Percentiles rank a stretch among this genome's conserved stretches.
Conservation (phyloP, 805 yeast species). For the Lipomyces spencermartinsiae region DNA sequence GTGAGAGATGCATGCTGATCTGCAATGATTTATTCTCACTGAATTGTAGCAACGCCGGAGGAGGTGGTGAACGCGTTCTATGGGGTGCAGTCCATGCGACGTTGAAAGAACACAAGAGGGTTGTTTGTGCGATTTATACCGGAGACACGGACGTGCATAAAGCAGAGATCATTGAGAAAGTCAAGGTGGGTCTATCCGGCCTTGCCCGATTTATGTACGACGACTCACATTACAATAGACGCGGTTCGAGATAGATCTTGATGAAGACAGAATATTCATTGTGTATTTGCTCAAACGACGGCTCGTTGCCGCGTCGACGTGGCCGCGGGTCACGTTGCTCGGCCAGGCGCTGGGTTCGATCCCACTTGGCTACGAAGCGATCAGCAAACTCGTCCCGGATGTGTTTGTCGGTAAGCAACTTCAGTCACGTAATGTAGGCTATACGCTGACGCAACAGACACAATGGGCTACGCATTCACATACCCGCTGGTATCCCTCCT, state of each 20-base stretch:
- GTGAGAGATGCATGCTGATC: conserved; percentile 5
- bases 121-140: conserved; percentile 74
- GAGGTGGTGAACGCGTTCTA: conserved; percentile 96
- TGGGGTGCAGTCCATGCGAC: conserved; percentile 92
- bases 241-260: conserved; percentile 61
- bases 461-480: conserved; percentile 91
- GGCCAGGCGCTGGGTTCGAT: conserved; percentile 89
- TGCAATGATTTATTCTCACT: neutral
- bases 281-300: conserved; percentile 62
- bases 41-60: conserved; percentile 81
- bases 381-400: conserved; percentile 74
- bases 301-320: conserved; percentile 70
- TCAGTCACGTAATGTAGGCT: neutral
- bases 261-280: conserved; percentile 60
- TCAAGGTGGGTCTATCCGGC: conserved; percentile 37
- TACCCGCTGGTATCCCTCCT: conserved; percentile 68
- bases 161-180: conserved; percentile 49
- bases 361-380: conserved; percentile 71
- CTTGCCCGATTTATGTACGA: neutral
- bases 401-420: conserved; percentile 66
- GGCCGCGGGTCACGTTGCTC: conserved; percentile 79
- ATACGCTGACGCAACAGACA: conserved; percentile 50
- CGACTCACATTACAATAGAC: conserved; percentile 35
- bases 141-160: conserved; percentile 57
- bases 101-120: conserved; percentile 54